Base-by-base conservation (phyloP, 176 grass and related monocot species). In the Juncus effusus region DNA sequence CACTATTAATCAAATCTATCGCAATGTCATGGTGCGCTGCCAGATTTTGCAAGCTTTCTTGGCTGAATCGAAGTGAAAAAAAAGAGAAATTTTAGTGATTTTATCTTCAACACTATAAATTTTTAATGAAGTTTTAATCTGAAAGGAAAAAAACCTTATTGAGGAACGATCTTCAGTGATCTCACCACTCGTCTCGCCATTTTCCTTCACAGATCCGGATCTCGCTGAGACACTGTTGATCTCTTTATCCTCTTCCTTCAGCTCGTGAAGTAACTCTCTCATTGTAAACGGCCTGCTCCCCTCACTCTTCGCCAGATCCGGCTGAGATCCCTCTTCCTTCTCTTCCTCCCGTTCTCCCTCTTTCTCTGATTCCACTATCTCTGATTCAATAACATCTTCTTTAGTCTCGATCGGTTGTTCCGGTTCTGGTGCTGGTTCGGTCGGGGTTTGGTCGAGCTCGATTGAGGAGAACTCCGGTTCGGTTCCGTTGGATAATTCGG, bases 1-100 rank as follows among this genome's bases (percentile, higher is more conserved):
- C 95, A 80, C 83, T 90, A 66, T 99, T 99, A 64, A 99, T 90
- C 70, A 99, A 85, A 54, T 94, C 83, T 86, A 93, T 85, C 7
- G 86, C 86, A 74, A 93, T 73, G 67, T 90, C 95, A 77, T 94
- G 80, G 68, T 93, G 78, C 40, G 75, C 81, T 66, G 72, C 73
- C 81, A 84, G 71, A 61, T 83, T 73, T 49, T 84, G 81, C 16
- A 62, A 58, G n/a, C 69, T 84, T n/a, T 84, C 87, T 80, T 74
- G 62, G 72, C 81, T 86, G 85, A 71, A 84, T 79, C 79, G 64
- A 52, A 81, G 76, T 62, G n/a, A 61, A 8, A 3, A 64, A 50
- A 40, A 3, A 39, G 70, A 80, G 39, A 58, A 63, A 77, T 60
- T 13, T 9, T 4, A 16, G 44, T 47, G 44, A 47, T 47, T 45